A percentile compares a stretch with the other conserved stretches of the same genome.
phyloP scores from a whole-genome alignment of 1,139 yeast species.

The Meyerozyma elateridarum region DNA sequence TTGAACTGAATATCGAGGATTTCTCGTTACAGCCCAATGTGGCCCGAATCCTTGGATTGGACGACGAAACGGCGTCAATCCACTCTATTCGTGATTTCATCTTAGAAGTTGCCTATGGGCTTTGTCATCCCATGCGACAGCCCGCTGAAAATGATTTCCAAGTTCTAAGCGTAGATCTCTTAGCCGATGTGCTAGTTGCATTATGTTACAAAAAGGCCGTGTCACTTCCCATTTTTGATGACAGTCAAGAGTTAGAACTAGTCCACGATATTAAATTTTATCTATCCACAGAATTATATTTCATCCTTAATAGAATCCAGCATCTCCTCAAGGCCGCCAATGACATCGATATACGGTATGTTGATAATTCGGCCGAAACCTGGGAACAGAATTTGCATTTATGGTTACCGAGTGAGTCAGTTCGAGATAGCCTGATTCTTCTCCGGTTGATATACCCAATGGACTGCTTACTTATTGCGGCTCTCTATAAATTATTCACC shows the following conservation, averaged over 20 bases:
- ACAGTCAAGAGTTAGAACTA: constrained; percentile 8
- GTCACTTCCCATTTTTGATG: constrained; percentile 8
- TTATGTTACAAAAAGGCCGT: constrained; percentile 21
- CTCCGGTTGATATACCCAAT: constrained; percentile 35
- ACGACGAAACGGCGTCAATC: too few species aligned
- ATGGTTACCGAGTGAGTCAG: constrained; percentile 55
- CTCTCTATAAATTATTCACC: constrained; percentile 47
- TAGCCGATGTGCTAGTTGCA: constrained; percentile 51
- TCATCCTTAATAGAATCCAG: constrained; percentile 39
- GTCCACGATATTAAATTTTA: constrained; percentile 30
- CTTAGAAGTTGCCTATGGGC: constrained; percentile 13
- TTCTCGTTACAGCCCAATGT: too few species aligned
- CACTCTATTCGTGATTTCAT: too few species aligned
- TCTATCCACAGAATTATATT: constrained; percentile 34
- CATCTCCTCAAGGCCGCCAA: constrained; percentile 41
- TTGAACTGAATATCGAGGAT: too few species aligned
- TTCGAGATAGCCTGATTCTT: constrained; percentile 12
- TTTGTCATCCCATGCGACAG: constrained; percentile 65
- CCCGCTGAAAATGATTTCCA: constrained; percentile 56
- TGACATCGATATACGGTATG: constrained; percentile 38
- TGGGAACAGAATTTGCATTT: constrained; percentile 36
- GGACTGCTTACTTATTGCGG: constrained; percentile 44
- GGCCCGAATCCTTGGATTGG: too few species aligned
- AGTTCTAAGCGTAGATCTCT: constrained; percentile 48
- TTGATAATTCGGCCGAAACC: constrained; percentile 40